Base-by-base conservation (phyloP, 129 eudicot species). In the Oenanthe sinensis region DNA sequence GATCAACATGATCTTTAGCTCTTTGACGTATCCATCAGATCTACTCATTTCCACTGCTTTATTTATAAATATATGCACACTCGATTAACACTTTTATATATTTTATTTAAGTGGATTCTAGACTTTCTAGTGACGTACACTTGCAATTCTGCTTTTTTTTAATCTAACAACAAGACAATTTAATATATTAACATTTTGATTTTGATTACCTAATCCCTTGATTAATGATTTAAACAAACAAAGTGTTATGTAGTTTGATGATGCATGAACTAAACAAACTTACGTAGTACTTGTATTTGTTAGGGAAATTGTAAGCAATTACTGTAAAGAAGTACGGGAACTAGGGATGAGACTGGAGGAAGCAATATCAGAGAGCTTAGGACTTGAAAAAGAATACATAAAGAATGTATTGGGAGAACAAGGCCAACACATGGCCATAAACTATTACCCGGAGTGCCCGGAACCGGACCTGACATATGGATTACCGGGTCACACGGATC, bases 341-440 rank as follows among this genome's bases (percentile, higher is more conserved):
- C 82, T 92, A 1, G 97, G 97, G 75, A 81, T 88, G 71, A 86
- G 88, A 49, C 33, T 92, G 80, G 76, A 86, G 62, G 96, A 92
- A 83, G 78, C 52, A 4, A 92, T 92, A 74, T 81, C 97, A 1
- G 96, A 92, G 84, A 92, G 97, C 77, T 78, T 92, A 76, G 96
- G 90, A 11, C 80, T 92, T 15, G 87, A 92, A 2, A 92, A 88
- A 24, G 93, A 88, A 0, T 75, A 75, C 77, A 79, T 90, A 47
- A 88, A 68, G 16, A 74, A 60, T 0, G 83, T 85, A 10, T 20
- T 92, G 60, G 97, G 96, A 0, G 93, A 90, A 28, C 95, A 87
- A 83, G 97, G 97, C 5, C 97, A 92, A 37, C 97, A 92, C 16
- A 92, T 92, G 97, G 97, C 97, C 6, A 83, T 93, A 58, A 93